phyloP scores from a whole-genome alignment of 2,329 filamentous ascomycete genomes.

The Botrytis fabae region DNA sequence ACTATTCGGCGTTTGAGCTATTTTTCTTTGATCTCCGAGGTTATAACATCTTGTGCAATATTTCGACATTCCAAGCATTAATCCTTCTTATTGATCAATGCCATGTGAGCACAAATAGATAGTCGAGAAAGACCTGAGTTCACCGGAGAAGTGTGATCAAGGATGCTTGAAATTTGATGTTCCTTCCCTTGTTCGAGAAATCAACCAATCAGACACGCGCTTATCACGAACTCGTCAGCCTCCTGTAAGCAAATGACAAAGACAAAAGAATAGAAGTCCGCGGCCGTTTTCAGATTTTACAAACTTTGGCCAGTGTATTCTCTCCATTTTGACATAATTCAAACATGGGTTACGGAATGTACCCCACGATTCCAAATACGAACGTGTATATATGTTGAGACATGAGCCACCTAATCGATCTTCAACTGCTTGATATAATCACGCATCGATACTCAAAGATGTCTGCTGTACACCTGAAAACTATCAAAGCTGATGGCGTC shows the following conservation, averaged over 20 bases:
- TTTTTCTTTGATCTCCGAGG: not conserved
- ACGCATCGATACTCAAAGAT: not conserved
- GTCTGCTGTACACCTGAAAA: not conserved
- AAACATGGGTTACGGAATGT: not conserved
- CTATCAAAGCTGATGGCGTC: conserved; percentile 41
- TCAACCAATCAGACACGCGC: not conserved
- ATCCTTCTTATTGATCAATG: not conserved
- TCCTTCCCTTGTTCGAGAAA: not conserved
- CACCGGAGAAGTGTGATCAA: conserved; percentile 1
- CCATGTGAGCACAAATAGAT: not conserved
- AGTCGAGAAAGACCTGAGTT: conserved; percentile 3
- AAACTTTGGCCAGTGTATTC: not conserved
- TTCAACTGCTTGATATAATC: not conserved
- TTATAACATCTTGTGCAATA: not conserved
- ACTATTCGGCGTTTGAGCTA: not conserved
- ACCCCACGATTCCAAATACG: not conserved
- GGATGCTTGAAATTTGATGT: not conserved
- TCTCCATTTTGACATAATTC: not conserved
- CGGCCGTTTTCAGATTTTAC: not conserved
- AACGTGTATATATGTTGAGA: not conserved
- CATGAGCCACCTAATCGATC: conserved; percentile 11
- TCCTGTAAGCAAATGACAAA: conserved; percentile 14
- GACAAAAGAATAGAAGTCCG: not conserved
- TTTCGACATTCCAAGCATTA: not conserved
- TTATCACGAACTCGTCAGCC: not conserved